These are phyloP conservation scores for Didymella segeticola DNA, from an alignment of 2,329 filamentous ascomycete genomes.

Conservation along the genomic window DNA sequence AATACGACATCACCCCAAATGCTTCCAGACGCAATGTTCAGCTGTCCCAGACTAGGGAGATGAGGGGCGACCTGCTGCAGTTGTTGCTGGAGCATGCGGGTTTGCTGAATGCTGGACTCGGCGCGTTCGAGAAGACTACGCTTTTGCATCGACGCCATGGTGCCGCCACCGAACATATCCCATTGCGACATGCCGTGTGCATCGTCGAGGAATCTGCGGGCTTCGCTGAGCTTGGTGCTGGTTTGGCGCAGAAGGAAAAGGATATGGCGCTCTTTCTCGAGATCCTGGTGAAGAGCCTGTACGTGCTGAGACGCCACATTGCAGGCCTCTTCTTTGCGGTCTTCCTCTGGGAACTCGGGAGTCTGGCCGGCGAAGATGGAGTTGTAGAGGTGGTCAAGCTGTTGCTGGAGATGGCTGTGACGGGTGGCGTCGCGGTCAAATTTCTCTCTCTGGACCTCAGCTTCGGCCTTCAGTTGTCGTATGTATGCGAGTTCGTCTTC, in stretches of 20 bases:
- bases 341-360: conserved; percentile 43
- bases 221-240: conserved; percentile 28
- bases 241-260: conserved; percentile 36
- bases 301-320: conserved; percentile 20
- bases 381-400: conserved; percentile 41
- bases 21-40: conserved; percentile 55
- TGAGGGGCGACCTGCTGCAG: conserved; percentile 51
- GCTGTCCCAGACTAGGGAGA: conserved; percentile 48
- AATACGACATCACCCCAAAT: conserved; percentile 62
- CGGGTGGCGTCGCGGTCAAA: conserved; percentile 25
- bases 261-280: conserved; percentile 36
- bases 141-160: conserved; percentile 61
- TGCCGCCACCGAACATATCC: conserved; percentile 61
- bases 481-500: conserved; percentile 40
- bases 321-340: conserved; percentile 34
- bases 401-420: conserved; percentile 30
- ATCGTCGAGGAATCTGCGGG: conserved; percentile 26
- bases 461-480: conserved; percentile 34
- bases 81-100: conserved; percentile 47
- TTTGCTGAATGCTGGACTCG: conserved; percentile 53
- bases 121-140: conserved; percentile 58
- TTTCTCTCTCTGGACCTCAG: conserved; percentile 24
- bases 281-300: conserved; percentile 19
- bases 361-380: conserved; percentile 43
- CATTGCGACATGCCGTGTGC: conserved; percentile 38